Base-by-base conservation (phyloP, 2,329 filamentous ascomycete genomes). In the Endothia cerciana region DNA sequence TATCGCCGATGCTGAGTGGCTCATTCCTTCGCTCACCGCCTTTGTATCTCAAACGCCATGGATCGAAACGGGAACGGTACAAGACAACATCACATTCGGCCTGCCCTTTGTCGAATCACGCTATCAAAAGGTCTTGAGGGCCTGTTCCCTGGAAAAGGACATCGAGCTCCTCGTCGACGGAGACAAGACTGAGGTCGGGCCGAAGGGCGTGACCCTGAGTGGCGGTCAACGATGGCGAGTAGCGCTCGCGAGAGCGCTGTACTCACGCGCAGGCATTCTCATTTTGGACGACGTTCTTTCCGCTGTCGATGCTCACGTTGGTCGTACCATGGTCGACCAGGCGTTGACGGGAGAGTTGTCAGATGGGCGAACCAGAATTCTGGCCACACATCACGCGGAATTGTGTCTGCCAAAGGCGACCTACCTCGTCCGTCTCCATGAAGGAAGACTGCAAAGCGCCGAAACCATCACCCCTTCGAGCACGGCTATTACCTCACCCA, bases 281-380 rank as follows among this genome's bases (percentile, higher is more conserved):
- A 70, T 83, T 19, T 72, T 84, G 4, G 82, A 85, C 60, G 82
- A 84, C 61, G 77, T 82, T 1, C 77, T 82, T 0, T 87, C 84
- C 63, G 85, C 87, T 2, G 75, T 81, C 45, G 77, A 80, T 60
- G 75, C 78, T 6, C 77, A 81, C 22, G 77, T 81, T 6, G 78
- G 80, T 17, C 74, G 79, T 3, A 78, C 81, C 58, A 85, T 88
- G 11, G 85, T 77, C 13, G 71, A 87, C 66, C 73, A 80, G 56
- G 85, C 85, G 0, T 77, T 87, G 56, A 79, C 82, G 38, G 79
- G 81, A 10, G 78, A 87, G 0, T 83, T 87, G 0, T 77, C 80
- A 51, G 58, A 63, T 11, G 82, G 83, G 25, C 79, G 87, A 40
- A 90, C 88, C 0, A 88, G 87, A 0, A 87, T 91, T 55, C 80